Percentiles rank a stretch among this genome's conserved stretches.
phyloP scores from a whole-genome alignment of 805 yeast genomes.

The Ogataea ramenticola region DNA sequence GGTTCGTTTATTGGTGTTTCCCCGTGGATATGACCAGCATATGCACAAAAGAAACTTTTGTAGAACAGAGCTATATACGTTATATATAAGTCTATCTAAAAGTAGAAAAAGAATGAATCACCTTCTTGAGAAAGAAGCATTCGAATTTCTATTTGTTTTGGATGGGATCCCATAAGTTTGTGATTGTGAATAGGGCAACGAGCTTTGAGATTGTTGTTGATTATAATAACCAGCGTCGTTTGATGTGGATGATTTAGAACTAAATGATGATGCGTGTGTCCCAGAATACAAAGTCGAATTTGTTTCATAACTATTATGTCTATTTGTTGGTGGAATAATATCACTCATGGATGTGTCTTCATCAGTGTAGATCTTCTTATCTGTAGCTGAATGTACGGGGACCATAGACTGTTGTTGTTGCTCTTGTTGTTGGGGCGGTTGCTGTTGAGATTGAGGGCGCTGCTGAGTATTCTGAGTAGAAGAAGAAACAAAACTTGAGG shows the following conservation, averaged over 20 bases:
- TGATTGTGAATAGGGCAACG: neutral
- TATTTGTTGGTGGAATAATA: neutral
- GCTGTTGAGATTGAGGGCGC: neutral
- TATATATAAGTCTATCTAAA: no score
- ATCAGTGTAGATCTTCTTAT: neutral
- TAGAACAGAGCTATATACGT: no score
- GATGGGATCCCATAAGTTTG: no score
- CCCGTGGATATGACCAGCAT: no score
- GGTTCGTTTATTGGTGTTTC: no score
- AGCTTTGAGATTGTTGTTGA: neutral
- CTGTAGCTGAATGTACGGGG: neutral
- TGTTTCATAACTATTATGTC: slow-evolving; percentile 1
- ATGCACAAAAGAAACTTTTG: no score
- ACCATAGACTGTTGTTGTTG: neutral
- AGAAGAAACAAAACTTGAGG: neutral
- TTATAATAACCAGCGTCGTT: neutral
- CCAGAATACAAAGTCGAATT: neutral
- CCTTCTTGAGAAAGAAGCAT: neutral
- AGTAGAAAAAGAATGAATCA: no score
- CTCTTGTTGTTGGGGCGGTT: neutral
- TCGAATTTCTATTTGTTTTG: neutral
- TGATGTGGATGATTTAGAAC: neutral
- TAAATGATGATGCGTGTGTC: neutral
- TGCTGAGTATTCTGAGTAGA: neutral
- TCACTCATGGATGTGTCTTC: no score